phyloP scores from a whole-genome alignment of 257 asterid species.

The Solanum appendiculatum region DNA sequence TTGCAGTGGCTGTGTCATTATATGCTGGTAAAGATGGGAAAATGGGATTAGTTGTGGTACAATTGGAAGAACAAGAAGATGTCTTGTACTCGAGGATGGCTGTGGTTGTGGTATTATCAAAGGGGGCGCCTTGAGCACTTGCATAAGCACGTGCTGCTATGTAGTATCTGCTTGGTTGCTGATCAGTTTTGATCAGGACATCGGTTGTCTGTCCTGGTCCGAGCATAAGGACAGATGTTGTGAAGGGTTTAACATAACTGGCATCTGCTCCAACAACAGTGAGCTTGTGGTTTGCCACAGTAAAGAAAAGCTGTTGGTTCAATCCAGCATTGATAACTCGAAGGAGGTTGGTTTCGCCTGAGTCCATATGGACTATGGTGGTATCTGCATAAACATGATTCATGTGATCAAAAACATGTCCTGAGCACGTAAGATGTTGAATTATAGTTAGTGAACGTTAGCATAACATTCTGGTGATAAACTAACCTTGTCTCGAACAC shows the following conservation, averaged over 20 bases:
- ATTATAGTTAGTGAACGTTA: too few relatives aligned
- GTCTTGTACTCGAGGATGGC: constrained; percentile 63
- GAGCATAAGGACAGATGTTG: neutral
- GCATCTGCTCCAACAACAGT: constrained; percentile 87
- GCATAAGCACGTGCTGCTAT: constrained; percentile 82
- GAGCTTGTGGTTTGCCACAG: constrained; percentile 64
- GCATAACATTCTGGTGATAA: too few relatives aligned
- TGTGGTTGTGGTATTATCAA: constrained; percentile 85
- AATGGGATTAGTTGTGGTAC: constrained; percentile 28
- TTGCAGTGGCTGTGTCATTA: constrained; percentile 69
- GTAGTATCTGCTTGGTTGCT: neutral
- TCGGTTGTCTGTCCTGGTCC: neutral
- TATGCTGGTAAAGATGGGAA: constrained; percentile 52
- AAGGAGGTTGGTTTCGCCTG: neutral
- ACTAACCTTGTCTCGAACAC: too few relatives aligned
- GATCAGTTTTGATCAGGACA: neutral
- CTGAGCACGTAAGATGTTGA: too few relatives aligned
- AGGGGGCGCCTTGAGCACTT: constrained; percentile 72
- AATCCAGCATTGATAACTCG: constrained; percentile 9
- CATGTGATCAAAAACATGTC: too few relatives aligned
- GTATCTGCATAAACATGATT: neutral
- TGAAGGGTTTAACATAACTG: neutral
- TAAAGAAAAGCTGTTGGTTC: constrained; percentile 78
- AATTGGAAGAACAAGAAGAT: constrained; percentile 37
- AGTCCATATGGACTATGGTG: neutral